Percentiles rank a stretch among this genome's conserved stretches.
phyloP scores from a whole-genome alignment of 2,329 filamentous ascomycete genomes.

The Cercospora beticola region DNA sequence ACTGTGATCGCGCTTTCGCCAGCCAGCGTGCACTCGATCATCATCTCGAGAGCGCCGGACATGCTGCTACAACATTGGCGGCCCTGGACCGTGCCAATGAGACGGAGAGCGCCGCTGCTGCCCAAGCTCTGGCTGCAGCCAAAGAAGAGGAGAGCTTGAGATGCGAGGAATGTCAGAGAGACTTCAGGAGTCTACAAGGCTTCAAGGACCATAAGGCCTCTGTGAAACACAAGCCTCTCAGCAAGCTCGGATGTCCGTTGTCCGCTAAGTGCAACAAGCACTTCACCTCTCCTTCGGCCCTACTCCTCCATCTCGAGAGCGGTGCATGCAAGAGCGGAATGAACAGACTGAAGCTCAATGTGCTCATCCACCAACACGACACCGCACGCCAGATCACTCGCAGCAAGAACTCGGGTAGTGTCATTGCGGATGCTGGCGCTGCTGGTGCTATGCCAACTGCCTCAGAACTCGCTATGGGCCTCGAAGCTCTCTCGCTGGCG shows the following conservation, averaged over 20 bases:
- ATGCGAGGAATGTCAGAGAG: conserved; percentile 19
- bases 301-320: conserved; percentile 23
- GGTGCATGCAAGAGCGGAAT: conserved; percentile 21
- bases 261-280: conserved; percentile 12
- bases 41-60: conserved; percentile 13
- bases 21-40: conserved; percentile 14
- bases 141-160: conserved; percentile 17
- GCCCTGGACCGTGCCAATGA: conserved; percentile 1
- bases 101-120: not conserved
- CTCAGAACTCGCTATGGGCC: not conserved
- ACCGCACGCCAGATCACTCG: conserved; percentile 18
- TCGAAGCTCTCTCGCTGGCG: not conserved
- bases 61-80: conserved; percentile 2
- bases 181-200: conserved; percentile 10
- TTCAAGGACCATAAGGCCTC: conserved; percentile 23
- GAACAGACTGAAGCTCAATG: conserved; percentile 23
- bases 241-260: conserved; percentile 19
- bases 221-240: conserved; percentile 21
- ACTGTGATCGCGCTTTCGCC: conserved; percentile 14
- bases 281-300: conserved; percentile 19
- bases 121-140: not conserved
- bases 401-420: not conserved
- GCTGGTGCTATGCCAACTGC: not conserved
- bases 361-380: conserved; percentile 19
- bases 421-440: not conserved